phyloP scores from a whole-genome alignment of 2,329 filamentous ascomycete species.

The Arthrinium puccinioides region DNA sequence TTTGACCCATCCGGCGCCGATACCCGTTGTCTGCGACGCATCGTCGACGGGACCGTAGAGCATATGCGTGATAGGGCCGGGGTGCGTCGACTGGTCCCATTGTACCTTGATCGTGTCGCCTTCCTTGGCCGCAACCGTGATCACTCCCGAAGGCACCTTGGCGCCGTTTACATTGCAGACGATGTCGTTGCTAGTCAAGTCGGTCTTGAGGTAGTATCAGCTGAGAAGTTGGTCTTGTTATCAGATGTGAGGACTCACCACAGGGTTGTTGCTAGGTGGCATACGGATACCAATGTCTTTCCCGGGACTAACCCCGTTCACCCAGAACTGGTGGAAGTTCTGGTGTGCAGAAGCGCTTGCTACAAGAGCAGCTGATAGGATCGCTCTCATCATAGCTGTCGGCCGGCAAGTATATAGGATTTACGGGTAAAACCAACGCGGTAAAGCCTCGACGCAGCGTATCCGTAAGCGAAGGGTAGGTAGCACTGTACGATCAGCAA shows the following conservation, averaged over 20 bases:
- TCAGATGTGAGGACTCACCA: conserved; percentile 9
- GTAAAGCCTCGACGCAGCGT: too few relatives aligned
- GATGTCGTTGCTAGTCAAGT: conserved; percentile 18
- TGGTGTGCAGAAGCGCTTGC: conserved; percentile 26
- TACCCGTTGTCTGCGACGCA: conserved; percentile 60
- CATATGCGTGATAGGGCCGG: conserved; percentile 28
- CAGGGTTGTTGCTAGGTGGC: conserved; percentile 18
- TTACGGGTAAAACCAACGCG: too few relatives aligned
- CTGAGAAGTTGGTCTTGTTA: neutral
- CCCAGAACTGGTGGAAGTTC: conserved; percentile 34
- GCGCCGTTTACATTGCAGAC: conserved; percentile 18
- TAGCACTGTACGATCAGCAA: too few relatives aligned
- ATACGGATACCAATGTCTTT: conserved; percentile 23
- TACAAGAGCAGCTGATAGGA: conserved; percentile 15
- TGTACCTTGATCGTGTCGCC: conserved; percentile 28
- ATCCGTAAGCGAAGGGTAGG: too few relatives aligned
- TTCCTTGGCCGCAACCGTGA: conserved; percentile 21
- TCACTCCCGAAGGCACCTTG: conserved; percentile 17
- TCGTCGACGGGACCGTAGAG: conserved; percentile 37
- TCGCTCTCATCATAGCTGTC: conserved; percentile 21
- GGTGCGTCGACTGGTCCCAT: conserved; percentile 29
- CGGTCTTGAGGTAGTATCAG: conserved; percentile 9
- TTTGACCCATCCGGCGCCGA: conserved; percentile 20
- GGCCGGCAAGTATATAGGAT: too few relatives aligned
- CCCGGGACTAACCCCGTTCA: conserved; percentile 27